Base-by-base conservation (phyloP, 108 stramenopile genomes). In the Mediolabrus comicus region DNA sequence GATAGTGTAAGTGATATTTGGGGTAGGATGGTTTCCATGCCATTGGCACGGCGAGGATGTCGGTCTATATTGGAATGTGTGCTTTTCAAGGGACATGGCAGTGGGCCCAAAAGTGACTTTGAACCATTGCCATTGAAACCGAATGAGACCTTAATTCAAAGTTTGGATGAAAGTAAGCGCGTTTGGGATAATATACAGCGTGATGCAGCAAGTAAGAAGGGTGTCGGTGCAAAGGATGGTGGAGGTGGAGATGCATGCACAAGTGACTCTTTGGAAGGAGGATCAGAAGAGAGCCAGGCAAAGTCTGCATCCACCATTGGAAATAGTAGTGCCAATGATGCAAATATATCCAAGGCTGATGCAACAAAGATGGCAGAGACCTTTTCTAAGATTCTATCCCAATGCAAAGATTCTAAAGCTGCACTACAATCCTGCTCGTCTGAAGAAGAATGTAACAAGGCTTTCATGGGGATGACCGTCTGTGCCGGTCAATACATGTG, bases 111-210 rank as follows among this genome's bases (percentile, higher is more conserved):
- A 22, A 91, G 83, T 4, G 51, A 71, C 0, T 90, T 90, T 73
- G 70, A 81, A 63, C 86, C 85, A 3, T 29, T 94, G 53, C 87
- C 90, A 1, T 46, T 92, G 69, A 24, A 52, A 11, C 88, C 88
- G 14, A 81, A 84, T 22, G 52, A 77, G 25, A 80, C 62, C 55
- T 65, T 95, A 80, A 82, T 85, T 41, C 46, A 56, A n/a, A 87
- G 92, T 69, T 73, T 88, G 14, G 69, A 66, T 8, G 95, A 96
- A 62, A 92, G 90, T 38, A 39, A 82, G 8, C 39, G 75, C 35
- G 88, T 90, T 9, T 96, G 95, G 95, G 77, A 87, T 13, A 79
- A 72, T 52, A 96, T 96, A 55, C 87, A 95, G 61, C 53, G 80
- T 26, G 53, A 70, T 46, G 84, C 72, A 0, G 46, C 51, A 30